A percentile compares a stretch with the other conserved stretches of the same genome.
phyloP scores from a whole-genome alignment of 2,329 filamentous ascomycete genomes.

The Ceratocystis alfenasii region DNA sequence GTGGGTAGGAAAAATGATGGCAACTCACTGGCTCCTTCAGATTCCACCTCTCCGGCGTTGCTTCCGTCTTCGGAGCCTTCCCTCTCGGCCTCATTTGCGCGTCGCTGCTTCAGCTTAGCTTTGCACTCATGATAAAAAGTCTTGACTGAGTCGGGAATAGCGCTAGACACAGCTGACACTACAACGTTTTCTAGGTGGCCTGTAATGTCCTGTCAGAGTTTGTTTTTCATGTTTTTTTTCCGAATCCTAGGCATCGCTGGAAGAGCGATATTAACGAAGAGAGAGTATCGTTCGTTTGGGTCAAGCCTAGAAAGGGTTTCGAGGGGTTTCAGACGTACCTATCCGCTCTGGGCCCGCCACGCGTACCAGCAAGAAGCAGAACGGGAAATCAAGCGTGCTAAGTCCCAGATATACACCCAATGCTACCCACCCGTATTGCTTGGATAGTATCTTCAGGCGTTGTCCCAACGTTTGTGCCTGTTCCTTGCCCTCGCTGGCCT shows the following conservation, averaged over 20 bases:
- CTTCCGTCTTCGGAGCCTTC: slow-evolving; percentile 31
- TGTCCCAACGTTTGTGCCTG: slow-evolving; percentile 44
- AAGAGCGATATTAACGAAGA: background rate
- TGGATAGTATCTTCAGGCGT: slow-evolving; percentile 68
- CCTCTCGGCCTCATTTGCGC: slow-evolving; percentile 32
- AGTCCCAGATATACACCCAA: slow-evolving; percentile 80
- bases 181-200: slow-evolving; percentile 55
- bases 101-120: slow-evolving; percentile 24
- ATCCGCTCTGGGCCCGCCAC: slow-evolving; percentile 76
- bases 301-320: background rate
- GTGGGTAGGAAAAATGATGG: background rate
- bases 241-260: background rate
- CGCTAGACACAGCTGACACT: slow-evolving; percentile 44
- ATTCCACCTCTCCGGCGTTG: background rate
- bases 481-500: slow-evolving; percentile 17
- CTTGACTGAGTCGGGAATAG: slow-evolving; percentile 44
- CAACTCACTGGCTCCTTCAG: slow-evolving; percentile 55
- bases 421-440: slow-evolving; percentile 89
- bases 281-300: background rate
- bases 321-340: slow-evolving; percentile 35
- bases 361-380: slow-evolving; percentile 83
- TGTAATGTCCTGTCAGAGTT: slow-evolving; percentile 26
- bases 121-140: slow-evolving; percentile 31
- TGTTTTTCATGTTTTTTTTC: background rate
- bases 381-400: slow-evolving; percentile 80